These are phyloP conservation scores for Ricinus communis DNA, from an alignment of 345 rosid species.

Conservation along the genomic window DNA sequence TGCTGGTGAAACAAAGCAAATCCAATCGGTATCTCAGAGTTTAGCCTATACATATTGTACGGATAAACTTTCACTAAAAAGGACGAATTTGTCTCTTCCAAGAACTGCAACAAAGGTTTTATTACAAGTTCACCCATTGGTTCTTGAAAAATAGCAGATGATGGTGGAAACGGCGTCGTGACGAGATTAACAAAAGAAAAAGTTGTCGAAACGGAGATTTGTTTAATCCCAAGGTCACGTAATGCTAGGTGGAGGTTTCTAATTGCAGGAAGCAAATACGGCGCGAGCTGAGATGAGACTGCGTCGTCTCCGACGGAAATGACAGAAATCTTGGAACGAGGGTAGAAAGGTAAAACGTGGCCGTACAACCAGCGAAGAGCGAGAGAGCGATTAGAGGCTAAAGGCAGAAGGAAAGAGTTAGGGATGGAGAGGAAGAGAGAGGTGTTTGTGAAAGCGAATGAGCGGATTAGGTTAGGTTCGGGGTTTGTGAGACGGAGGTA, in stretches of 20 bases:
- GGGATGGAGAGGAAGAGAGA: slow-evolving; percentile 81
- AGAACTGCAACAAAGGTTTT: slow-evolving; percentile 69
- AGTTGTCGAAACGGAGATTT: slow-evolving; percentile 68
- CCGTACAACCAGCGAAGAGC: slow-evolving; percentile 71
- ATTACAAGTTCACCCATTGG: slow-evolving; percentile 57
- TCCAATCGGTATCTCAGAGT: slow-evolving; percentile 71
- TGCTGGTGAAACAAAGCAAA: slow-evolving; percentile 79
- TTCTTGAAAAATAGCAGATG: slow-evolving; percentile 66
- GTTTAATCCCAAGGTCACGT: slow-evolving; percentile 58
- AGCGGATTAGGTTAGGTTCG: slow-evolving; percentile 54
- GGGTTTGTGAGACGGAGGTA: slow-evolving; percentile 62
- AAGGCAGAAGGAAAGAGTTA: slow-evolving; percentile 57
- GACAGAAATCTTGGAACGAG: slow-evolving; percentile 65
- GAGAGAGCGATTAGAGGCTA: slow-evolving; percentile 72
- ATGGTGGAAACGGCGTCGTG: slow-evolving; percentile 78
- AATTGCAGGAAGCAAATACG: slow-evolving; percentile 67
- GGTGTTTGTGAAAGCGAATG: slow-evolving; percentile 78
- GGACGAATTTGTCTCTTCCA: slow-evolving; percentile 67
- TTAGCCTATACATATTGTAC: slow-evolving; percentile 67
- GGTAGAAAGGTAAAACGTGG: slow-evolving; percentile 80
- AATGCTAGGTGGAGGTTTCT: slow-evolving; percentile 56
- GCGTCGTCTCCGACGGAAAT: slow-evolving; percentile 82
- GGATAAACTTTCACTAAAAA: slow-evolving; percentile 81
- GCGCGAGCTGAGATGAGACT: slow-evolving; percentile 42
- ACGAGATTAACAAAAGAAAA: slow-evolving; percentile 74